A percentile compares a stretch with the other conserved stretches of the same genome.
Conservation (phyloP, 1,284 basidiomycete genomes). For the Fomes fomentarius region DNA sequence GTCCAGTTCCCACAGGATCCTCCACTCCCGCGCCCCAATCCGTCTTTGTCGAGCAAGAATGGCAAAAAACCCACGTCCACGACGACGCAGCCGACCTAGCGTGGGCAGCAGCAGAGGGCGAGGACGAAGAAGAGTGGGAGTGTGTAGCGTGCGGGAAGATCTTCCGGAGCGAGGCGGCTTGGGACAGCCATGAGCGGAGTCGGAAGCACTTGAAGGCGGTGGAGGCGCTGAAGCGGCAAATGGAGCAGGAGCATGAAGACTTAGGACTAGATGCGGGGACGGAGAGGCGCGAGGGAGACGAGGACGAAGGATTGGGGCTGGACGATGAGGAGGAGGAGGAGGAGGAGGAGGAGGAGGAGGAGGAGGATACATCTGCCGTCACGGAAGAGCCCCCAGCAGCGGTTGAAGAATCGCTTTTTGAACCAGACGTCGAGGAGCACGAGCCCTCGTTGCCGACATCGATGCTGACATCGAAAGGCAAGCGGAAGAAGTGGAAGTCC, state of each 20-base stretch:
- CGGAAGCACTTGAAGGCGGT: constrained; percentile 94
- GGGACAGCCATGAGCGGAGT: constrained; percentile 96
- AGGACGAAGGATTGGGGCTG: too few relatives aligned
- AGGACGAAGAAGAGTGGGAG: constrained; percentile 83
- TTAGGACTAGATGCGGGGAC: constrained; percentile 42
- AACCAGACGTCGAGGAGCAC: constrained; percentile 13
- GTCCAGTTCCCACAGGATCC: constrained; percentile 14
- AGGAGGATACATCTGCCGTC: background rate
- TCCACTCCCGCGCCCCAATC: constrained; percentile 24
- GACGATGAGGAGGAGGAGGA: constrained; percentile 16
- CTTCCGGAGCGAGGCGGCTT: constrained; percentile 92
- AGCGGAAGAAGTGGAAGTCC: constrained; percentile 28
- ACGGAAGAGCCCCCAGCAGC: background rate
- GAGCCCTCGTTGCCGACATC: constrained; percentile 21
- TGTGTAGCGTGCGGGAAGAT: constrained; percentile 95
- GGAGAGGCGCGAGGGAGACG: constrained; percentile 22
- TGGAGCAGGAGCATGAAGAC: constrained; percentile 77
- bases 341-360: background rate
- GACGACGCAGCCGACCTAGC: constrained; percentile 62
- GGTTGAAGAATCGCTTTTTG: background rate
- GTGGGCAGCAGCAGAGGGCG: constrained; percentile 71
- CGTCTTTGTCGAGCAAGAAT: constrained; percentile 79
- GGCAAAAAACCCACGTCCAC: constrained; percentile 66
- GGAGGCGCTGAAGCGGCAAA: constrained; percentile 72
- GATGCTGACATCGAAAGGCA: constrained; percentile 18